phyloP scores from a whole-genome alignment of 129 eudicot genomes.

The Silybum marianum region DNA sequence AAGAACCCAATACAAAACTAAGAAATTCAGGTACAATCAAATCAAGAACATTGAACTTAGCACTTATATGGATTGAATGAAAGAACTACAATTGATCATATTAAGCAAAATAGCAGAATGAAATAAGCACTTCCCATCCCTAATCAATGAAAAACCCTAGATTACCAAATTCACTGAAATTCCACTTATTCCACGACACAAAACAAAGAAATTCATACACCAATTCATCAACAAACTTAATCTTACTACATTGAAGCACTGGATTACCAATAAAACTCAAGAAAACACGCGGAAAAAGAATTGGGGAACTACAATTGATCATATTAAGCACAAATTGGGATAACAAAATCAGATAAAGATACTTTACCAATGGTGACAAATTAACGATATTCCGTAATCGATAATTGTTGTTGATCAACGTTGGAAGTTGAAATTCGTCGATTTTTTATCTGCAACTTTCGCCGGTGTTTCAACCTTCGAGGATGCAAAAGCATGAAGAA shows the following conservation, averaged over 20 bases:
- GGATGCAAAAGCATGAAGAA: constrained; percentile 5
- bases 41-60: neutral
- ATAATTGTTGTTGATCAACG: constrained; percentile 16
- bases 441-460: constrained; percentile 10
- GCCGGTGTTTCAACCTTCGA: neutral
- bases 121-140: neutral
- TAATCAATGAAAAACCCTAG: constrained; percentile 27
- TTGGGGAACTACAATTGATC: constrained; percentile 10
- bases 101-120: neutral
- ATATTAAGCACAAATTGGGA: neutral
- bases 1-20: neutral
- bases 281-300: neutral
- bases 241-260: neutral
- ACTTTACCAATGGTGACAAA: constrained; percentile 3
- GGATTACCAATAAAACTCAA: neutral
- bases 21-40: neutral
- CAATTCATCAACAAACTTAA: neutral
- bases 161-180: constrained; percentile 8
- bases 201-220: neutral
- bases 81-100: neutral
- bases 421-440: neutral
- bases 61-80: neutral
- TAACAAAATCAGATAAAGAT: constrained; percentile 11
- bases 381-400: neutral
- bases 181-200: constrained; percentile 10